These are phyloP conservation scores for Chytriomyces hyalinus DNA, from an alignment of 192 early-diverging fungal genomes.

Conservation along the genomic window DNA sequence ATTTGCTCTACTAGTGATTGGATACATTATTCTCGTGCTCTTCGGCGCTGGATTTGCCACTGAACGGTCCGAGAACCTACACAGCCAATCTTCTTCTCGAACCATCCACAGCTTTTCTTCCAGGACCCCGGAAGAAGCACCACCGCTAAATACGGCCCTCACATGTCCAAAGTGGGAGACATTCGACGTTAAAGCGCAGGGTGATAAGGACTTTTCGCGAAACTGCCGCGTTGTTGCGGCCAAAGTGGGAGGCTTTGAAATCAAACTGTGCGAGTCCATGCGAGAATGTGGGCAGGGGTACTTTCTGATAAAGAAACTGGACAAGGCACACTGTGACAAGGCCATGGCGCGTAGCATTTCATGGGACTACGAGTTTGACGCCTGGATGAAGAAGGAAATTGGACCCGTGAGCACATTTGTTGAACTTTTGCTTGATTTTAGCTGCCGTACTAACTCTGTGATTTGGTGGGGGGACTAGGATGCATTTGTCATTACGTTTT, in stretches of 20 bases:
- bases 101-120: too few relatives aligned
- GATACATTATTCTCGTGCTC: too few relatives aligned
- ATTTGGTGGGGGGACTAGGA: not conserved
- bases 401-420: not conserved
- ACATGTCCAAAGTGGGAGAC: not conserved
- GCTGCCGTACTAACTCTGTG: too few relatives aligned
- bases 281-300: conserved; percentile 1
- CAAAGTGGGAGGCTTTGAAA: not conserved
- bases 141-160: too few relatives aligned
- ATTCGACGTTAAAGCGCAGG: not conserved
- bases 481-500: not conserved
- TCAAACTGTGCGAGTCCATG: not conserved
- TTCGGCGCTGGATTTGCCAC: too few relatives aligned
- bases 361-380: not conserved
- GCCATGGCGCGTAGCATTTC: conserved; percentile 3
- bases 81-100: too few relatives aligned
- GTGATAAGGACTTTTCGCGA: not conserved
- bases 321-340: not conserved
- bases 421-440: too few relatives aligned
- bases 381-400: conserved; percentile 6
- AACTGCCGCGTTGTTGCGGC: too few relatives aligned
- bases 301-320: not conserved
- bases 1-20: too few relatives aligned
- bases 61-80: too few relatives aligned
- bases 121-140: too few relatives aligned